Percentiles rank a stretch among this genome's conserved stretches.
Evolutionary conservation across 441 rosid genomes (phyloP).

Genomic region (Raphanus hybrid): DNA sequence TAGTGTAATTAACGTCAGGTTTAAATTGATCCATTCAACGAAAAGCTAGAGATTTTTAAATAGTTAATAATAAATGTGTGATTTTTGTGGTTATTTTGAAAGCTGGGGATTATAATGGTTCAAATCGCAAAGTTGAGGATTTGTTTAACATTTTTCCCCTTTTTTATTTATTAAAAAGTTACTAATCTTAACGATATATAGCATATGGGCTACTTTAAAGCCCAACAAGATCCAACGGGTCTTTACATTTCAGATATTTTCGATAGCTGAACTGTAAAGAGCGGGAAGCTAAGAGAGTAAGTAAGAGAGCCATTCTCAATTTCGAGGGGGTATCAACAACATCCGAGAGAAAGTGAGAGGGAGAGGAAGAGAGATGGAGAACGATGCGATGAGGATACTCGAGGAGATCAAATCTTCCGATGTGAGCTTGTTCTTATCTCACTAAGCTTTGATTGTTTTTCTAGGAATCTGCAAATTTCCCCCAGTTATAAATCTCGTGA

Average conservation of each 20-base stretch:
- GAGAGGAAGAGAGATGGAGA: constrained; percentile 44
- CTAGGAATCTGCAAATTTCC: not conserved
- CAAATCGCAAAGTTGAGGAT: too few relatives aligned
- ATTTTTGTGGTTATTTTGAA: too few relatives aligned
- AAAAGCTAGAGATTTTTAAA: too few relatives aligned
- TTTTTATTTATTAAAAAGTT: too few relatives aligned
- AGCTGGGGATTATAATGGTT: too few relatives aligned
- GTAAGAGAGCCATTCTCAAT: not conserved
- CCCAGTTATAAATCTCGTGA: not conserved
- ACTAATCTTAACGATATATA: not conserved
- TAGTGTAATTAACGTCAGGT: too few relatives aligned
- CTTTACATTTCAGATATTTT: not conserved
- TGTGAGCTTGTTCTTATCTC: constrained; percentile 46
- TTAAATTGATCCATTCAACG: too few relatives aligned
- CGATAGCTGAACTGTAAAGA: not conserved
- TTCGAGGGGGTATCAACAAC: not conserved
- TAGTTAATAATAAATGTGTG: too few relatives aligned
- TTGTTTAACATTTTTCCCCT: too few relatives aligned
- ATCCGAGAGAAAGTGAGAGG: not conserved
- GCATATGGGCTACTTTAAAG: not conserved
- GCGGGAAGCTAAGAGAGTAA: not conserved
- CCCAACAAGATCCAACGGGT: not conserved
- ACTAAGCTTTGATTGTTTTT: constrained; percentile 19
- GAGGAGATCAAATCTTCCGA: constrained; percentile 63
- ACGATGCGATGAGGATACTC: constrained; percentile 47